Evolutionary conservation across 2,329 filamentous ascomycete species (phyloP).

Genomic region (Aaosphaeria arxii): DNA sequence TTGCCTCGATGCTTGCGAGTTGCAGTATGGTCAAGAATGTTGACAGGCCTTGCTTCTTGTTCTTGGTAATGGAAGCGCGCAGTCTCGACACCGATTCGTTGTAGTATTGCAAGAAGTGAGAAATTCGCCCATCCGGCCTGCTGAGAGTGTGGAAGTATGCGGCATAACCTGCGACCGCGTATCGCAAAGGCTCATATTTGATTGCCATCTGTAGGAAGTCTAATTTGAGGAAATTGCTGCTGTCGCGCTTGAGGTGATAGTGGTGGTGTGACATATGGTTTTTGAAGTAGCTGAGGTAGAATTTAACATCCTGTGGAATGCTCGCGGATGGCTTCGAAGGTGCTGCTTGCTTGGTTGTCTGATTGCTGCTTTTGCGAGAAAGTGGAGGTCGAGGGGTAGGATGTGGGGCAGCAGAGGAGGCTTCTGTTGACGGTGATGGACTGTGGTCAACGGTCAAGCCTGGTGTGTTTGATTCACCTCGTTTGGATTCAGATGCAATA

Average conservation of each 20-base stretch:
- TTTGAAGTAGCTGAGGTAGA: constrained; percentile 74
- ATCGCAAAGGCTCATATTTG: constrained; percentile 75
- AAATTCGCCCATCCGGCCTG: constrained; percentile 68
- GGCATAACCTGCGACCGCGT: constrained; percentile 83
- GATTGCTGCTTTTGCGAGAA: constrained; percentile 32
- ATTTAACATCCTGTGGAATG: constrained; percentile 67
- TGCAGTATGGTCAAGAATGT: constrained; percentile 87
- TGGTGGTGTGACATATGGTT: constrained; percentile 78
- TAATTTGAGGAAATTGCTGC: constrained; percentile 68
- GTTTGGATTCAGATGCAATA: constrained; percentile 22
- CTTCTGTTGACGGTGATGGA: constrained; percentile 52
- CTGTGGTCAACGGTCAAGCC: constrained; percentile 44
- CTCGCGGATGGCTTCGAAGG: constrained; percentile 8
- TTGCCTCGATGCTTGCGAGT: constrained; percentile 88
- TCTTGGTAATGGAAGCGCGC: constrained; percentile 66
- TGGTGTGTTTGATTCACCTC: constrained; percentile 39
- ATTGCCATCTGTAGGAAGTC: constrained; percentile 71
- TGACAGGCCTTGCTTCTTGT: constrained; percentile 67
- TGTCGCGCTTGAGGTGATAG: constrained; percentile 73
- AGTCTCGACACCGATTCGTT: constrained; percentile 81
- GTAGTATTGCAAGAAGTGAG: constrained; percentile 85
- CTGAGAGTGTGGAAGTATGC: constrained; percentile 79
- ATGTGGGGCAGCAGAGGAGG: constrained; percentile 23
- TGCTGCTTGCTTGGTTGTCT: constrained; percentile 15
- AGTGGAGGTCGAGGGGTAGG: constrained; percentile 23